Evolutionary conservation across 2,329 filamentous ascomycete genomes (phyloP), one percentile per base, ranked within the genome.

Genomic region (Aspergillus sp.): DNA sequence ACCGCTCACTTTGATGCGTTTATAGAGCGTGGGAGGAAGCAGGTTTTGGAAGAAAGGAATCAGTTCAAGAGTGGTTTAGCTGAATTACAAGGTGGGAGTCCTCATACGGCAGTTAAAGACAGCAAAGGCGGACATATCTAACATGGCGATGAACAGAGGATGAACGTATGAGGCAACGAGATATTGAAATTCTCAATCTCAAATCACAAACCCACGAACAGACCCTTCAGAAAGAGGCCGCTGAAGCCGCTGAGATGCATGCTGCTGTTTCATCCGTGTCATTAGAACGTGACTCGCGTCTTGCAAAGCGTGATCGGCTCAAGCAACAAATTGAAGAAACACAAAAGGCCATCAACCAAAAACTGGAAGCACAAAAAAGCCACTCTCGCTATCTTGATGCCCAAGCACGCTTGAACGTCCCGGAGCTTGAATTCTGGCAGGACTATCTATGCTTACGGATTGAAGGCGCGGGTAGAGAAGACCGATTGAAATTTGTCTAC

Each of bases 381-480:
- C 77, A 81, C 71, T 87, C 90, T 48, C 83, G 85, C 61, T 87
- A 91, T 66, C 81, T 96, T 39, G 91, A 96, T 67, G 84, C 88
- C 2, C 93, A 98, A 77, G 86, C 90, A 54, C 86, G 91, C 35
- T 90, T 93, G 76, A 98, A 99, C 75, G 85, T 90, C 44, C 95
- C 95, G 0, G 95, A 99, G 78, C 82, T 99, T 46, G 90, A 93
- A 65, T 98, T 98, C 72, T 99, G 95, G 95, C 90, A 96, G 73
- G 89, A 89, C 55, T 95, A 93, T 71, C 80, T 99, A 59, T 93
- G 93, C 58, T 75, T 98, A 71, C 82, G 89, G 60, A 96, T 99
- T 69, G 93, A 98, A 71, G 93, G 93, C 2, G 90, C 90, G 0
- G 93, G 91, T 1, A 84, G 86, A 70, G 87, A 90, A 62, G 93